A percentile compares a stretch with the other conserved stretches of the same genome.
phyloP scores from a whole-genome alignment of 805 yeast species.

The Wilhelminamyces savonicus region DNA sequence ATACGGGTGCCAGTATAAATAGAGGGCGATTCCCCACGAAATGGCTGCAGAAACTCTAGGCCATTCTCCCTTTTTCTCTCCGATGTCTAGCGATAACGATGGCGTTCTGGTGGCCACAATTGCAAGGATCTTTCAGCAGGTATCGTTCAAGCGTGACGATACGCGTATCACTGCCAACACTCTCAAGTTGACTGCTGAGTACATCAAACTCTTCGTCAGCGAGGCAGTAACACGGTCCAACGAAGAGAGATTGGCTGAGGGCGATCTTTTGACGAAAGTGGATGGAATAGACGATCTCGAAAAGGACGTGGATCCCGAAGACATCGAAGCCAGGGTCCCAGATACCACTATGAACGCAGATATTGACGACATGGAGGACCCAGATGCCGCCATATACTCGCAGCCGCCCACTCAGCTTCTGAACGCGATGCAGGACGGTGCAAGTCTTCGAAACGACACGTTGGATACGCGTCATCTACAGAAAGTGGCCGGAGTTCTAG shows the following conservation, averaged over 20 bases:
- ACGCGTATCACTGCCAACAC: slow-evolving; percentile 46
- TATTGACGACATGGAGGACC: slow-evolving; percentile 2
- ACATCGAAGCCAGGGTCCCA: slow-evolving; percentile 14
- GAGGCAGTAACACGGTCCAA: slow-evolving; percentile 57
- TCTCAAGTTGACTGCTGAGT: slow-evolving; percentile 45
- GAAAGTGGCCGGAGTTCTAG: slow-evolving; percentile 50
- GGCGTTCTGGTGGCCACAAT: slow-evolving; percentile 25
- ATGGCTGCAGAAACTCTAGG: no score
- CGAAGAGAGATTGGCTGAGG: slow-evolving; percentile 38
- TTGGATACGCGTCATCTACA: slow-evolving; percentile 51
- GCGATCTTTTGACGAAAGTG: slow-evolving; percentile 15
- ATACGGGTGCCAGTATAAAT: no score
- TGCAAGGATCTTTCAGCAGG: slow-evolving; percentile 46
- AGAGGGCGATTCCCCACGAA: no score
- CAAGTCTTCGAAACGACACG: slow-evolving; percentile 18
- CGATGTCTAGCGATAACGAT: no score
- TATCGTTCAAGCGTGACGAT: slow-evolving; percentile 39
- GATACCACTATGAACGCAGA: slow-evolving; percentile 7
- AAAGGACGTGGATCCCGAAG: slow-evolving; percentile 6
- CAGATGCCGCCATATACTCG: slow-evolving; percentile 10
- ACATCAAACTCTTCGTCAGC: slow-evolving; percentile 47
- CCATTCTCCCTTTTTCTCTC: no score
- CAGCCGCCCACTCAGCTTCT: no score
- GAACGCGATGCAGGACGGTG: slow-evolving; percentile 1
- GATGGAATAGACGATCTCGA: slow-evolving; percentile 29